Evolutionary conservation across 352 stramenopile genomes (phyloP), one percentile per base, ranked within the genome.

Genomic region (Pelagophyceae sp.): DNA sequence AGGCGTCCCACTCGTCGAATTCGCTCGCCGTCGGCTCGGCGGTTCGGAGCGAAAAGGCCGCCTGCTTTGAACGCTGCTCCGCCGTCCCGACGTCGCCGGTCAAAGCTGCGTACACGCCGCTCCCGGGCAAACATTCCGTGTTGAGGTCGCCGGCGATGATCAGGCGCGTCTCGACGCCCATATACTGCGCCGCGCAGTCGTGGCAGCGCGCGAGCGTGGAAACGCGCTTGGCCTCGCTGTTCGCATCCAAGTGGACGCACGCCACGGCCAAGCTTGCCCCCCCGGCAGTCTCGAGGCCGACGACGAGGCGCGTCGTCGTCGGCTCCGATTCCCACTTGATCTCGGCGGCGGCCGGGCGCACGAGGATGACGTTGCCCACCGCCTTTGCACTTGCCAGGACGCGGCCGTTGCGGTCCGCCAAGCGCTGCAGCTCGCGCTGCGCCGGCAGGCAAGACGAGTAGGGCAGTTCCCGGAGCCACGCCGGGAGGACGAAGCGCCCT

Each of bases 61-160:
- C 11, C 67, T 31, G 35, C 15, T 23, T 1, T 11, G 31, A 11
- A 11, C 23, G 23, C 15, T 67, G 11, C 23, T 15, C 58, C 15
- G 20, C 67, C 35, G 6, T 35, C 15, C 23, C 58, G 58, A 15
- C 58, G 15, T 50, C 33, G 35, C 2, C 35, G 2, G 0, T 17
- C 2, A 74, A 5, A 0, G 35, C 17, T 5, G 67, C 67, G 27
- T 20, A 5, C 11, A 74, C 35, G 2, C 35, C 35, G 1, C 35
- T 60, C 25, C 67, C 67, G 35, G 38, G 17, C 2, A 35, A 11
- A n/a, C 51, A n/a, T 37, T 74, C 67, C 2, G 67, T 37, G 67
- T 74, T 74, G 2, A 50, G 27, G 67, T 74, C 67, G 33, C 67
- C 67, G 5, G 67, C 67, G 67, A 74, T 33, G 6, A 74, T n/a